Base-by-base conservation (phyloP, 257 asterid species). In the Orobanche coerulescens region DNA sequence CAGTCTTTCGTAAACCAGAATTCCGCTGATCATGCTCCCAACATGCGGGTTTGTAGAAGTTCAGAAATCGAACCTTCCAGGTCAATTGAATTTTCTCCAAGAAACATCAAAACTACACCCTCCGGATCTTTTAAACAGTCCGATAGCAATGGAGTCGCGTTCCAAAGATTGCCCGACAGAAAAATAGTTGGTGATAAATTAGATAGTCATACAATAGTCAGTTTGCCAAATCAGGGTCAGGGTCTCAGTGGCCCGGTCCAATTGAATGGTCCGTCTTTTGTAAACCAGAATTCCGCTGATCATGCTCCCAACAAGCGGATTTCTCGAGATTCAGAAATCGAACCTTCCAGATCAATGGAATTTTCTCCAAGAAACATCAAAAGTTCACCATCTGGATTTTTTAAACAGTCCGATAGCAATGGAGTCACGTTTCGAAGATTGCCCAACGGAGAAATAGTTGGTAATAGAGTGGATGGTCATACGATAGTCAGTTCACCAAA, bases 121-220 rank as follows among this genome's bases (percentile, higher is more conserved):
- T 68, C 88, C 33, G 84, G 78, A 43, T 73, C 90, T 58, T 78
- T 76, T 59, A 81, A 81, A 67, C 85, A 73, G 65, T 78, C 75
- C 4, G 73, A 70, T 50, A 56, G 40, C 34, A 76, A 73, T 24
- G 84, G 80, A 50, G 66, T 50, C 64, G 64, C 79, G 64, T 68
- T 59, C 47, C 79, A 75, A 46, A 84, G 70, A 28, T 26, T 66
- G 72, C 78, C 83, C 52, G 75, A 82, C 64, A 86, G 79, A 58
- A 81, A 73, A 68, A 66, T 37, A 6, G 6, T 30, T 22, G 58
- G 65, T 58, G 67, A 61, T 62, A 72, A 76, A 61, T 57, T 33
- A 66, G 82, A 68, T 49, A 53, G 65, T 60, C 67, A 51, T 58
- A 66, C 71, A 48, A 23, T 49, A 19, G 56, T 63, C 30, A 43